phyloP scores from a whole-genome alignment of 495 filamentous ascomycete genomes.

The Entonaema liquescens region DNA sequence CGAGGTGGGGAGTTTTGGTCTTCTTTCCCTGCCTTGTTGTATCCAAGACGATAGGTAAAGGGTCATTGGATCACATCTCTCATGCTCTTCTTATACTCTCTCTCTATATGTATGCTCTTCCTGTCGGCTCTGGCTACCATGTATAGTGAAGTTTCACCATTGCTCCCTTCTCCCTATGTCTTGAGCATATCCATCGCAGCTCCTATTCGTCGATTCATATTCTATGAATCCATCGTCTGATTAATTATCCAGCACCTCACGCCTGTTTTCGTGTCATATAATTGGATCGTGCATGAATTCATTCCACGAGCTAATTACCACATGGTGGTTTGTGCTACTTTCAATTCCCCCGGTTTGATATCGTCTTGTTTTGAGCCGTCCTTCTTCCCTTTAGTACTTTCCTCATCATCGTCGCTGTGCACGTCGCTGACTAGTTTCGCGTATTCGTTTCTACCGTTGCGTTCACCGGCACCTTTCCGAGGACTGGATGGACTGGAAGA shows the following conservation, averaged over 20 bases:
- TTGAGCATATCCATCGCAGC: not conserved
- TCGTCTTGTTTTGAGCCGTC: not conserved
- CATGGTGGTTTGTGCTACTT: conserved; percentile 13
- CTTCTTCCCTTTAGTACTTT: conserved; percentile 3
- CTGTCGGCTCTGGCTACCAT: not conserved
- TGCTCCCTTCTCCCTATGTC: not conserved
- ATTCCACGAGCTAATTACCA: not conserved
- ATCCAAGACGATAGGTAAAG: not conserved
- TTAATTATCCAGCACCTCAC: not conserved
- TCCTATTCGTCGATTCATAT: not conserved
- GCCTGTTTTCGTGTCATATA: not conserved
- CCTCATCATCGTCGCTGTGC: not conserved
- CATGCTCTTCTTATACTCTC: not conserved
- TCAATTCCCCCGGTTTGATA: conserved; percentile 6
- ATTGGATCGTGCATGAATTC: not conserved
- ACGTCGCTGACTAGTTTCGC: conserved; percentile 6
- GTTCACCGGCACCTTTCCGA: conserved; percentile 10
- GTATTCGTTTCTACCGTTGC: conserved; percentile 4
- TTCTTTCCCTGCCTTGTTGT: not conserved
- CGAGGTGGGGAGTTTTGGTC: not conserved
- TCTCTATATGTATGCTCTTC: not conserved
- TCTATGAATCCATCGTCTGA: not conserved
- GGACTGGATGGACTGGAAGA: conserved; percentile 44
- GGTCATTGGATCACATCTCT: not conserved
- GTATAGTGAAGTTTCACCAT: not conserved